A percentile compares a stretch with the other conserved stretches of the same genome.
These are phyloP conservation scores for Emergomyces pasteurianus DNA, from an alignment of 2,329 filamentous ascomycete species.

Conservation along the genomic window DNA sequence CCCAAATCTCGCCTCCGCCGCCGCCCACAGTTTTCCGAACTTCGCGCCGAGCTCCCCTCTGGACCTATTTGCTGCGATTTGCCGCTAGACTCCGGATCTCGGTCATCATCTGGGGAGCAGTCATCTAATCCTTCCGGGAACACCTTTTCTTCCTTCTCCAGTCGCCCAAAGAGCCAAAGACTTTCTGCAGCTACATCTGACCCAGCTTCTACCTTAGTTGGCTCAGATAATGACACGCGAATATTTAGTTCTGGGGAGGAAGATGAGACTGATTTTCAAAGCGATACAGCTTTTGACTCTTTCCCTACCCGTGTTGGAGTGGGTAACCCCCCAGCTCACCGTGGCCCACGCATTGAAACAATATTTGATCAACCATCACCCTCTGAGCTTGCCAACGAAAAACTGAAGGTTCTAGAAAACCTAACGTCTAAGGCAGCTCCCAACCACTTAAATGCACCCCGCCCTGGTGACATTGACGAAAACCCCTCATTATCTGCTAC, in stretches of 20 bases:
- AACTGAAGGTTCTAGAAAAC: slow-evolving; percentile 31
- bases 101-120: neutral
- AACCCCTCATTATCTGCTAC: neutral
- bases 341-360: slow-evolving; percentile 49
- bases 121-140: neutral
- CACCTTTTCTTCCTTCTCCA: neutral
- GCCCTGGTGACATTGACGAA: neutral
- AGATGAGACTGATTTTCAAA: slow-evolving; percentile 49
- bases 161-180: slow-evolving; percentile 29
- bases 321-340: slow-evolving; percentile 40
- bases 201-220: slow-evolving; percentile 46
- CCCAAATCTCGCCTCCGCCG: slow-evolving; percentile 10
- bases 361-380: slow-evolving; percentile 48
- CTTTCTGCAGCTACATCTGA: slow-evolving; percentile 47
- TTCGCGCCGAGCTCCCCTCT: slow-evolving; percentile 7
- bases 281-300: slow-evolving; percentile 52
- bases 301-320: slow-evolving; percentile 47
- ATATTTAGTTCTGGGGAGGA: slow-evolving; percentile 47
- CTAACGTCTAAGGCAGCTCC: neutral
- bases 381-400: slow-evolving; percentile 27
- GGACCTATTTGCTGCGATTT: neutral
- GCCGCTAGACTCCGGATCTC: neutral
- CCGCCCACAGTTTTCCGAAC: slow-evolving; percentile 9
- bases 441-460: neutral
- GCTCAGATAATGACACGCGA: slow-evolving; percentile 49